Evolutionary conservation across 2,329 filamentous ascomycete genomes (phyloP).

Genomic region (Claviceps africana): DNA sequence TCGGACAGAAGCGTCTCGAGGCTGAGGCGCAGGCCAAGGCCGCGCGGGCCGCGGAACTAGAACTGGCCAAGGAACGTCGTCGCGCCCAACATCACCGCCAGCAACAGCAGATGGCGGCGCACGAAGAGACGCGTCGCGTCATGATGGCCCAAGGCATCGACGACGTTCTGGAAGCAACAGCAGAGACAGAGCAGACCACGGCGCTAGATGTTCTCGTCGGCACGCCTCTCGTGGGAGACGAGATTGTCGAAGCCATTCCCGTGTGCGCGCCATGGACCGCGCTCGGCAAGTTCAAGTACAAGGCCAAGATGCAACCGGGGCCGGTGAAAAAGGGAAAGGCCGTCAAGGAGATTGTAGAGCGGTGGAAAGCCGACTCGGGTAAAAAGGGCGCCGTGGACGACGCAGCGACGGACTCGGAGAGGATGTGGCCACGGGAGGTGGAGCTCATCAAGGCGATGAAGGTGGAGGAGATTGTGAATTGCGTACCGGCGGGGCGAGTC

Average conservation of each 20-base stretch:
- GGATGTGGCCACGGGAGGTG: conserved; percentile 74
- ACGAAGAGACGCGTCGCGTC: conserved; percentile 53
- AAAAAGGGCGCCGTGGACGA: conserved; percentile 49
- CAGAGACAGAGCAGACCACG: conserved; percentile 38
- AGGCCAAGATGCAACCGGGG: conserved; percentile 86
- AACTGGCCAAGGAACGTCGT: conserved; percentile 59
- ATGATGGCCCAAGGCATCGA: conserved; percentile 47
- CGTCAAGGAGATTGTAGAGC: conserved; percentile 73
- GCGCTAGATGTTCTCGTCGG: conserved; percentile 62
- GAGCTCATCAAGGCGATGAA: conserved; percentile 72
- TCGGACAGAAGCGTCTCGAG: conserved; percentile 51
- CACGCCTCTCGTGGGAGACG: conserved; percentile 65
- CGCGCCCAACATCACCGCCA: conserved; percentile 67
- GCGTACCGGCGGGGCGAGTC: conserved; percentile 66
- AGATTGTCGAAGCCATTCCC: conserved; percentile 55
- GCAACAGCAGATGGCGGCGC: conserved; percentile 60
- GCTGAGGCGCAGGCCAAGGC: conserved; percentile 55
- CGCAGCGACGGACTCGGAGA: conserved; percentile 47
- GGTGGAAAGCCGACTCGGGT: conserved; percentile 55
- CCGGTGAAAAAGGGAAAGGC: conserved; percentile 87
- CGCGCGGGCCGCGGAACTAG: conserved; percentile 52
- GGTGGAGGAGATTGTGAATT: conserved; percentile 67
- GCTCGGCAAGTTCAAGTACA: conserved; percentile 68
- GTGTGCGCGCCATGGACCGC: conserved; percentile 53
- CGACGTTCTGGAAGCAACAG: conserved; percentile 46